Evolutionary conservation across 768 basidiomycete species (phyloP).

Genomic region (Xerocomellus intermedius): DNA sequence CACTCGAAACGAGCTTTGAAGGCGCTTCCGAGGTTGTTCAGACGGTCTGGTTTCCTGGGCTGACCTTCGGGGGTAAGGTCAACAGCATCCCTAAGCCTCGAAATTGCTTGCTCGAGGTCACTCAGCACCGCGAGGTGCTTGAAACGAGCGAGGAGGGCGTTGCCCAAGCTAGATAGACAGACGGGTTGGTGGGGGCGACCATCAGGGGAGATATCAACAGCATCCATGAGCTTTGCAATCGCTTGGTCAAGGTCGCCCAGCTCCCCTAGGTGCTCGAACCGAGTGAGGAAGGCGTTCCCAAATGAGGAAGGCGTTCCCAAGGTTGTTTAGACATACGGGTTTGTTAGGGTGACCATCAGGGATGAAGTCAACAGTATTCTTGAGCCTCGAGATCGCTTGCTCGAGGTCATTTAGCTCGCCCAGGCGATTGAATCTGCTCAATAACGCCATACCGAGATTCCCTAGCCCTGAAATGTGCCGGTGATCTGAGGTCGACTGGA

Average conservation of each 20-base stretch:
- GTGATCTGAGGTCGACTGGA: not conserved
- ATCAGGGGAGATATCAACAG: not conserved
- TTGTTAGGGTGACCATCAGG: not conserved
- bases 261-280: not conserved
- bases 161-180: not conserved
- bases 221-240: not conserved
- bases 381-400: not conserved
- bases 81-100: not conserved
- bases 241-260: not conserved
- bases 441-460: not conserved
- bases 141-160: not conserved
- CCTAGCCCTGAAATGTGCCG: not conserved
- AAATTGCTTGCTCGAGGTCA: not conserved
- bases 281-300: not conserved
- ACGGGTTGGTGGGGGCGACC: not conserved
- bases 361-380: not conserved
- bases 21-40: not conserved
- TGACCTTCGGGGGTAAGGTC: not conserved
- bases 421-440: not conserved
- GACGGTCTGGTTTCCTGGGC: not conserved
- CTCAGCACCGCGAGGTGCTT: not conserved
- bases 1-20: not conserved
- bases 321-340: not conserved
- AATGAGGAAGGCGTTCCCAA: not conserved
- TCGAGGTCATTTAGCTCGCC: not conserved